Percentiles rank a stretch among this genome's conserved stretches.
These are phyloP conservation scores for Takashimella tepidaria DNA, from an alignment of 1,284 basidiomycete genomes.

Conservation along the genomic window DNA sequence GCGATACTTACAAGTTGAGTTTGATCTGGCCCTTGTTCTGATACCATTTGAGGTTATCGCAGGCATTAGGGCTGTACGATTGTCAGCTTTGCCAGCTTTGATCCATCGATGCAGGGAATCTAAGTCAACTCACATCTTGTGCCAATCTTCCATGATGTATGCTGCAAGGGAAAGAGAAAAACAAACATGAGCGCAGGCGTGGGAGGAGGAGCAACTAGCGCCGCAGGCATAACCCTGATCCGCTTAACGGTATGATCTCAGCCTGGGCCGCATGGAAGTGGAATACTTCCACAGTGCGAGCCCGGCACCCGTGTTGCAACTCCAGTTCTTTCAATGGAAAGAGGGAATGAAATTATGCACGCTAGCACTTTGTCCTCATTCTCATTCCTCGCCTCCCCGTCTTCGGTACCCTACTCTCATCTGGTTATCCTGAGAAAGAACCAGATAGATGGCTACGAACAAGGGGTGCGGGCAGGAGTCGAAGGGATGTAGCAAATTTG, in stretches of 20 bases:
- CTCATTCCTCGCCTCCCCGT: no score
- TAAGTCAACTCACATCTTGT: slow-evolving; percentile 38
- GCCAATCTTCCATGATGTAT: slow-evolving; percentile 37
- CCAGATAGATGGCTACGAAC: neutral
- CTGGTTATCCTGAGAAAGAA: no score
- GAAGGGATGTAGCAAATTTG: no score
- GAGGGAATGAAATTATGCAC: neutral
- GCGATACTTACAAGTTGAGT: slow-evolving; percentile 47
- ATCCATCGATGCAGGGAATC: neutral
- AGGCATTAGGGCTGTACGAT: slow-evolving; percentile 39
- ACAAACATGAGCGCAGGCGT: slow-evolving; percentile 23
- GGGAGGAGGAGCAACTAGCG: slow-evolving; percentile 44
- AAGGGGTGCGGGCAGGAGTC: no score
- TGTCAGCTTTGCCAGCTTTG: slow-evolving; percentile 4
- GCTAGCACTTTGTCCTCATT: neutral
- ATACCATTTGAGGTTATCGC: slow-evolving; percentile 41
- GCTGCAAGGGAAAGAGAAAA: slow-evolving; percentile 3
- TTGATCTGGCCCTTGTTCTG: slow-evolving; percentile 45
- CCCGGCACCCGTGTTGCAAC: slow-evolving; percentile 47
- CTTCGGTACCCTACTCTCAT: no score
- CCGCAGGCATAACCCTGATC: slow-evolving; percentile 51
- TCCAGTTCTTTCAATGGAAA: neutral
- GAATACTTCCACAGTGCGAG: slow-evolving; percentile 7
- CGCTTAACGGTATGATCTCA: slow-evolving; percentile 52
- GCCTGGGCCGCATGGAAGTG: slow-evolving; percentile 28